phyloP scores from a whole-genome alignment of 1,139 yeast genomes.

The Hyphopichia burtonii region DNA sequence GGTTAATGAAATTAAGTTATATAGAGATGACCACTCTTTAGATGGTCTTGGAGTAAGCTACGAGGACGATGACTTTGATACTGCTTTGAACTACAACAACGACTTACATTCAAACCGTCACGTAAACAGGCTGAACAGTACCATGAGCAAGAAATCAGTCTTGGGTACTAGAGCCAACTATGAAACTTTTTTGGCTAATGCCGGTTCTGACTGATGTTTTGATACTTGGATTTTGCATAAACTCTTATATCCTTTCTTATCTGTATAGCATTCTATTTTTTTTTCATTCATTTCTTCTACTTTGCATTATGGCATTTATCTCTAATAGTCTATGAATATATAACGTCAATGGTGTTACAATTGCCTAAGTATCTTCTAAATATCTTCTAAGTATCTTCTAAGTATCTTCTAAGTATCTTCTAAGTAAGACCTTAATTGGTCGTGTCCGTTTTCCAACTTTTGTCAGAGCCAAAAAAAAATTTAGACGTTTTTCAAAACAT shows the following conservation, averaged over 20 bases:
- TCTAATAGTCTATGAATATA: too few species aligned
- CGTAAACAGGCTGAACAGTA: constrained; percentile 29
- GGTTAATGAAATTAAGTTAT: constrained; percentile 35
- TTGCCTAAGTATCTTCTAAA: too few species aligned
- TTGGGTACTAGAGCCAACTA: constrained; percentile 44
- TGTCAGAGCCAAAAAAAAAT: background rate
- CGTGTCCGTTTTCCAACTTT: too few species aligned
- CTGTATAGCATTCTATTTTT: too few species aligned
- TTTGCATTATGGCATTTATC: too few species aligned
- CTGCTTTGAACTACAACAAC: constrained; percentile 1
- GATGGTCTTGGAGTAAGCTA: background rate
- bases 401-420: too few species aligned
- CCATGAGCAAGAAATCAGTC: constrained; percentile 34
- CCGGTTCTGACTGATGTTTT: constrained; percentile 2
- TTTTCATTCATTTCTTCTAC: background rate
- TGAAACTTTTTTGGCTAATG: constrained; percentile 37
- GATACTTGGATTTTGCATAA: too few species aligned
- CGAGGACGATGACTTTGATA: background rate
- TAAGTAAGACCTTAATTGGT: too few species aligned
- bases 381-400: too few species aligned
- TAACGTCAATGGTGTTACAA: too few species aligned
- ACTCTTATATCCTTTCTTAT: too few species aligned
- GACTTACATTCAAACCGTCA: constrained; percentile 6
- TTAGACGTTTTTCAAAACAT: background rate
- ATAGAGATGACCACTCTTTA: constrained; percentile 10